Percentiles rank a stretch among this genome's conserved stretches.
phyloP scores from a whole-genome alignment of 192 early-diverging fungal genomes.

The Helicostylum pulchrum region DNA sequence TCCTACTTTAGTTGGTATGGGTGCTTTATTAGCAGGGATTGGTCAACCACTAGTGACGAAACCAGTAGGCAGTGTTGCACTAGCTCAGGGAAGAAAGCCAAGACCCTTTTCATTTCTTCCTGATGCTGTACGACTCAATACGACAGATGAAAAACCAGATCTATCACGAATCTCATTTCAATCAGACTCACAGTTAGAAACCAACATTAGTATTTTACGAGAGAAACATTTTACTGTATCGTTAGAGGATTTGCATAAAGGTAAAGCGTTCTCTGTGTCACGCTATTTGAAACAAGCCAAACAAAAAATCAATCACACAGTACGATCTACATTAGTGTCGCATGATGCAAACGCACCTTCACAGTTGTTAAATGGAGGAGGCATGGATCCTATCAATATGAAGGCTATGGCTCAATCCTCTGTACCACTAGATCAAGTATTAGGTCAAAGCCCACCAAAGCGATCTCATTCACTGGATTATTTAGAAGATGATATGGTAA shows the following conservation, averaged over 20 bases:
- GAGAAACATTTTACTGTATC: conserved; percentile 46
- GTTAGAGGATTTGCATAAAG: conserved; percentile 65
- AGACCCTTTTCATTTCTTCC: conserved; percentile 30
- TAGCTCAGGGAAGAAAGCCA: conserved; percentile 71
- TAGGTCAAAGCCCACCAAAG: background rate
- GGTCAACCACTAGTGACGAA: conserved; percentile 69
- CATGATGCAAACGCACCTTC: conserved; percentile 14
- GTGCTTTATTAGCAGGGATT: conserved; percentile 71
- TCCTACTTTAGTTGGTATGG: conserved; percentile 85
- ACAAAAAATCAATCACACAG: conserved; percentile 26
- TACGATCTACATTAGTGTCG: conserved; percentile 6
- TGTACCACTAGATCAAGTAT: conserved; percentile 12
- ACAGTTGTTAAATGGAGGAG: conserved; percentile 5
- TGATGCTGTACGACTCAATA: background rate
- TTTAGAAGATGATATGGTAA: background rate
- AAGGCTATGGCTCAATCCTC: conserved; percentile 30
- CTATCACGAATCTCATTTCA: no score
- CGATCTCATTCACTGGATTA: background rate
- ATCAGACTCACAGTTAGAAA: conserved; percentile 4
- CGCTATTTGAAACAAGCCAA: conserved; percentile 37
- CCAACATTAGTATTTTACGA: no score
- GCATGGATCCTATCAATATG: conserved; percentile 17
- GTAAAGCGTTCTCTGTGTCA: conserved; percentile 62
- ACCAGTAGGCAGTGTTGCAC: conserved; percentile 65
- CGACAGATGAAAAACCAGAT: background rate